These are phyloP conservation scores for Fusarium illudens DNA, from an alignment of 2,329 filamentous ascomycete species.

Conservation along the genomic window DNA sequence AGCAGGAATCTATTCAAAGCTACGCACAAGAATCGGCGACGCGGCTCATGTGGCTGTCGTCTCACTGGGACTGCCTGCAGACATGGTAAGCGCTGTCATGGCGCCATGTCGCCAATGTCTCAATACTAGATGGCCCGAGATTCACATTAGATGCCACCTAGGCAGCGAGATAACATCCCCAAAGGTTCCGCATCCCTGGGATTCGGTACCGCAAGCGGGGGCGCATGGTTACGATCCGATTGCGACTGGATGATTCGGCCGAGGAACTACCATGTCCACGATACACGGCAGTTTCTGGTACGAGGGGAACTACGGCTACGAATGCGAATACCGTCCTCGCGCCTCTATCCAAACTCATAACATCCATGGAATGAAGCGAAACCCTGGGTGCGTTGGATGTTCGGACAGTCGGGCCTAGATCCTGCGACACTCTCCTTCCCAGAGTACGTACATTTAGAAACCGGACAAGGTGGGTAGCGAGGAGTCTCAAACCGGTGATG, in stretches of 20 bases:
- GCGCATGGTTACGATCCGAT: slow-evolving; percentile 13
- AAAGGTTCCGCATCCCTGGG: slow-evolving; percentile 32
- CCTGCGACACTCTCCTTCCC: background rate
- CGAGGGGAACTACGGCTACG: background rate
- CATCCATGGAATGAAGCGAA: background rate
- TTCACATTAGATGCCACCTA: slow-evolving; percentile 6
- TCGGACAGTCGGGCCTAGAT: background rate
- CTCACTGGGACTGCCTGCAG: background rate
- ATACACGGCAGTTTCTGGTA: slow-evolving; percentile 13
- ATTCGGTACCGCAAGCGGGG: slow-evolving; percentile 24
- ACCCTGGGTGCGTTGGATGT: background rate
- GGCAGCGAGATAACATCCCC: slow-evolving; percentile 20
- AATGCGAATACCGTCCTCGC: slow-evolving; percentile 12
- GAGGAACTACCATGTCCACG: slow-evolving; percentile 13
- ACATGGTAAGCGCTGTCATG: background rate
- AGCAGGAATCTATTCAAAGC: background rate
- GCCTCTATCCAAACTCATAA: background rate
- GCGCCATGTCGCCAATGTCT: slow-evolving; percentile 1
- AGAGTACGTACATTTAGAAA: slow-evolving; percentile 1
- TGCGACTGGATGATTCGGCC: slow-evolving; percentile 23
- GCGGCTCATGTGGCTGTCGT: background rate
- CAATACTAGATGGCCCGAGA: slow-evolving; percentile 1
- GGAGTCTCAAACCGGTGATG: background rate
- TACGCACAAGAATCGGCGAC: background rate
- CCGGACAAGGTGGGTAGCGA: background rate